Evolutionary conservation across 129 eudicot species (phyloP).

Genomic region (Mikania micrantha): DNA sequence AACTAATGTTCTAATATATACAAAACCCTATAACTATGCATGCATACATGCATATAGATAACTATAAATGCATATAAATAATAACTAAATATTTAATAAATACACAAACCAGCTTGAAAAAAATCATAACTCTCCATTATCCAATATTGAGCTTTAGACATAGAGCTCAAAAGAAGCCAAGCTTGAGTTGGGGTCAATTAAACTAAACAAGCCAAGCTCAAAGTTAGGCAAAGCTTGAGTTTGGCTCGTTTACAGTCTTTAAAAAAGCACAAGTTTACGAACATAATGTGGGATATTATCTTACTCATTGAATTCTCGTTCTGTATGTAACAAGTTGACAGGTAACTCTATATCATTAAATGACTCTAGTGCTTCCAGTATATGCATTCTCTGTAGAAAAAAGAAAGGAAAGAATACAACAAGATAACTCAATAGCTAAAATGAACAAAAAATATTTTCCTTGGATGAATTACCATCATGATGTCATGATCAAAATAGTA

Average conservation of each 20-base stretch:
- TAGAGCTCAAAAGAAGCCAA: background rate
- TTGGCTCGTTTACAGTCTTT: background rate
- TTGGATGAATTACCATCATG: background rate
- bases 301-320: constrained; percentile 92
- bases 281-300: constrained; percentile 9
- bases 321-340: constrained; percentile 38
- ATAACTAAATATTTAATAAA: background rate
- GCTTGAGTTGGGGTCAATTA: background rate
- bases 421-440: background rate
- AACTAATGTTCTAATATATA: background rate
- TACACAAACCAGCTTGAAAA: background rate
- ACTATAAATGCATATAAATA: background rate
- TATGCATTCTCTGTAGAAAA: constrained; percentile 65
- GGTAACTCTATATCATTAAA: constrained; percentile 55
- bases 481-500: background rate
- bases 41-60: background rate
- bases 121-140: background rate
- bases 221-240: background rate
- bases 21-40: background rate
- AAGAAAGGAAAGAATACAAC: background rate
- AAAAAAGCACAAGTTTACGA: background rate
- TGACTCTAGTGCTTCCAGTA: constrained; percentile 77
- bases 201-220: background rate
- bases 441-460: background rate
- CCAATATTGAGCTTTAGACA: background rate